Percentiles rank a stretch among this genome's conserved stretches.
phyloP scores from a whole-genome alignment of 768 basidiomycete species.

The Dictyophora rubrovolvata region DNA sequence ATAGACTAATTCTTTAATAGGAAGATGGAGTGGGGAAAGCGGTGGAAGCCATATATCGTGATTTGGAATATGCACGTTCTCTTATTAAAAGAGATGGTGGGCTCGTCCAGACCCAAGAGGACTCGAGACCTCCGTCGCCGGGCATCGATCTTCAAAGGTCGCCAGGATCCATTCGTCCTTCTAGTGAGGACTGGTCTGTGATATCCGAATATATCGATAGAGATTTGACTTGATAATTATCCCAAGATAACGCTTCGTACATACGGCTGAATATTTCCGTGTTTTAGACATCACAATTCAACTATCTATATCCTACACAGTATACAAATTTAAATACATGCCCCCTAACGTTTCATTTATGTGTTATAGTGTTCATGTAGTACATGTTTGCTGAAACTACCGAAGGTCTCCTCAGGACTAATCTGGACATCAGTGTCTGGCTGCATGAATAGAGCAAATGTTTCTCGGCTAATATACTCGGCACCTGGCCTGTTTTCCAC shows the following conservation, averaged over 20 bases:
- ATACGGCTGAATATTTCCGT: too few relatives aligned
- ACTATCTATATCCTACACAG: too few relatives aligned
- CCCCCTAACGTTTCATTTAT: not conserved
- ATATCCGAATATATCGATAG: slow-evolving; percentile 68
- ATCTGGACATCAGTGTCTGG: slow-evolving; percentile 75
- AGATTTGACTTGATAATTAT: slow-evolving; percentile 33
- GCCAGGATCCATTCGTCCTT: slow-evolving; percentile 39
- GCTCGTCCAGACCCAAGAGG: slow-evolving; percentile 21
- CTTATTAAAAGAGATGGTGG: slow-evolving; percentile 48
- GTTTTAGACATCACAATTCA: too few relatives aligned
- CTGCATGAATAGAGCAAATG: slow-evolving; percentile 84
- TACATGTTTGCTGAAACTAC: slow-evolving; percentile 78
- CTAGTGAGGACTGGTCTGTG: slow-evolving; percentile 84
- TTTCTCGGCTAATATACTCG: slow-evolving; percentile 64
- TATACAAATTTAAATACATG: not conserved
- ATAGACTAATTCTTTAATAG: slow-evolving; percentile 29
- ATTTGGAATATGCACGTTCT: slow-evolving; percentile 87
- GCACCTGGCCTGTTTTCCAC: slow-evolving; percentile 42
- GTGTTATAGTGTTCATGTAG: slow-evolving; percentile 52
- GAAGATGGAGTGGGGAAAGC: slow-evolving; percentile 93
- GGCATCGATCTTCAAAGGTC: slow-evolving; percentile 45
- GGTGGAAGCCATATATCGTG: slow-evolving; percentile 91
- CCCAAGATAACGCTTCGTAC: too few relatives aligned
- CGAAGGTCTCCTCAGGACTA: slow-evolving; percentile 66
- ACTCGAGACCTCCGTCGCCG: slow-evolving; percentile 15